Percentiles rank a stretch among this genome's conserved stretches.
Evolutionary conservation across 1,284 basidiomycete species (phyloP).

Genomic region (Agaricales sp.): DNA sequence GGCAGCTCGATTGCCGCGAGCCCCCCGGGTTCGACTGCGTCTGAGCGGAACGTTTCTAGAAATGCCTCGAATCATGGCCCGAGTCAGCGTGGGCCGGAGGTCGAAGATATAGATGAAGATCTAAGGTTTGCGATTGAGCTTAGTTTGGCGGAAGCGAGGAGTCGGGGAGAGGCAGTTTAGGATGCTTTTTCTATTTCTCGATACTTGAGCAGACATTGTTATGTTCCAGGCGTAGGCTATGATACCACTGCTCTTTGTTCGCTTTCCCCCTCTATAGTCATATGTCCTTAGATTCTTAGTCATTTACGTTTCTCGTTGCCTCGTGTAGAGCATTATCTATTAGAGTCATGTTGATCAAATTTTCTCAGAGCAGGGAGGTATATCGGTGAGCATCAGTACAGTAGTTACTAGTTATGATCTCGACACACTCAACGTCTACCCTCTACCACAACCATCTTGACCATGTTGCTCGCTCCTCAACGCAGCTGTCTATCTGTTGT

Average conservation of each 20-base stretch:
- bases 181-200: not conserved
- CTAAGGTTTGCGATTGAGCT: constrained; percentile 42
- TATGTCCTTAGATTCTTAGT: not conserved
- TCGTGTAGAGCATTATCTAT: not conserved
- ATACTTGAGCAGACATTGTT: not conserved
- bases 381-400: no score
- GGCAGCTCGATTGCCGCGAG: not conserved
- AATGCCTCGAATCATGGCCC: not conserved
- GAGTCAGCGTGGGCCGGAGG: no score
- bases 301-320: not conserved
- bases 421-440: no score
- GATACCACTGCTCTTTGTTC: not conserved
- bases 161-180: constrained; percentile 20
- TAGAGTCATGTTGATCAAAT: no score
- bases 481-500: no score
- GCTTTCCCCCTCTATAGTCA: not conserved
- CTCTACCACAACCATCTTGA: no score
- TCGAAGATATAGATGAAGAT: constrained; percentile 25
- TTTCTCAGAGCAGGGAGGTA: not conserved
- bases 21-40: not conserved
- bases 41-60: not conserved
- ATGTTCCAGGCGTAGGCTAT: not conserved
- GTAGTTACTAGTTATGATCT: no score
- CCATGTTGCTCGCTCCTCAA: no score
- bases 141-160: constrained; percentile 45